Percentiles rank a stretch among this genome's conserved stretches.
These are phyloP conservation scores for Botrytis sinoallii DNA, from an alignment of 2,329 filamentous ascomycete species.

Conservation along the genomic window DNA sequence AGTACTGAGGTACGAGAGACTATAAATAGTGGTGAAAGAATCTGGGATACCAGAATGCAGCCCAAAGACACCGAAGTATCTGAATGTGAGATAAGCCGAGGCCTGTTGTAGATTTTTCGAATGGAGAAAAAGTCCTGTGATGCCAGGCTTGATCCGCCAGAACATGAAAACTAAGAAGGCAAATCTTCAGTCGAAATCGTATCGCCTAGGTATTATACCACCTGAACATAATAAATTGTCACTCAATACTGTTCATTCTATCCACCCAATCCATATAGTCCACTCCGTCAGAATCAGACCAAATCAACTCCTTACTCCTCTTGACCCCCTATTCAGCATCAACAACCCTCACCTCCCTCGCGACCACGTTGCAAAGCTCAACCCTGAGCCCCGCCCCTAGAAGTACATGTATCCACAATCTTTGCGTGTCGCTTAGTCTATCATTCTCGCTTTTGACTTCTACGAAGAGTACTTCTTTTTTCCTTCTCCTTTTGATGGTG, in stretches of 20 bases:
- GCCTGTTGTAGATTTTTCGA: neutral
- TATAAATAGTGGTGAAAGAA: neutral
- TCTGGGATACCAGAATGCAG: neutral
- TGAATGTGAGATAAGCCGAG: neutral
- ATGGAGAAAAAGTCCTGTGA: neutral
- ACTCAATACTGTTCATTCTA: neutral
- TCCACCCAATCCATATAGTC: neutral
- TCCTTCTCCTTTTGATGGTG: conserved; percentile 1
- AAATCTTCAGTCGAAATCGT: neutral
- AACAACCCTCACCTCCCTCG: conserved; percentile 35
- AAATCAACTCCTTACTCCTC: neutral
- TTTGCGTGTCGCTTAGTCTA: conserved; percentile 89
- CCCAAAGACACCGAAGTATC: neutral
- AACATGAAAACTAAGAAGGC: neutral
- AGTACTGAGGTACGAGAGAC: neutral
- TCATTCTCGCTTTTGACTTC: conserved; percentile 64
- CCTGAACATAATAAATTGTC: neutral
- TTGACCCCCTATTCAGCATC: conserved; percentile 21
- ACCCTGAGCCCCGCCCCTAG: conserved; percentile 80
- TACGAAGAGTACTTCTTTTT: conserved; percentile 33
- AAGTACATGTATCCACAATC: conserved; percentile 94
- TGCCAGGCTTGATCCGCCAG: neutral
- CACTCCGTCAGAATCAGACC: neutral
- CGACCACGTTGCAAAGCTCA: conserved; percentile 66
- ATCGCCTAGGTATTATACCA: neutral